Conservation (phyloP, 129 eudicot species). For the Flaveria linearis region DNA sequence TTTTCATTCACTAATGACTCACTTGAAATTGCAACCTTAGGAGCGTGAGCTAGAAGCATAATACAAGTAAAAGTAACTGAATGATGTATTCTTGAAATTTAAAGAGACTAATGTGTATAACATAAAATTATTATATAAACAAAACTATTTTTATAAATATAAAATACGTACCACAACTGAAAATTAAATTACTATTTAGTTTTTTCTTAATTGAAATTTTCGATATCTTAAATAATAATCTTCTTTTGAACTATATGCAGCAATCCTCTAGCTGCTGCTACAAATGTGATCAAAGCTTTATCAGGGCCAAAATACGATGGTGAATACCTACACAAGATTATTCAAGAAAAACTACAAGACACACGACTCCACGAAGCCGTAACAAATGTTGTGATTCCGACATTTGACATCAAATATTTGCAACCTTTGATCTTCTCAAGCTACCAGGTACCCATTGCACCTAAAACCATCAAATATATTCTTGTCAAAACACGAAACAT, state of each 20-base stretch:
- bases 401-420: conserved; percentile 54
- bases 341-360: conserved; percentile 27
- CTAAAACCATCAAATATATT: background rate
- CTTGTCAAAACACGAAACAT: background rate
- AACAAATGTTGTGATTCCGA: conserved; percentile 63
- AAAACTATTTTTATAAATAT: too few species aligned
- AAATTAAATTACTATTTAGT: too few species aligned
- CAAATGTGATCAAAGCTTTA: conserved; percentile 30
- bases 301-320: conserved; percentile 55
- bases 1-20: too few species aligned
- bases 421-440: conserved; percentile 61
- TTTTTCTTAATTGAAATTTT: too few species aligned
- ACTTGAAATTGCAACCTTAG: too few species aligned
- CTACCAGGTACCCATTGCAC: conserved; percentile 35
- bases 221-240: too few species aligned
- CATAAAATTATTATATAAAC: too few species aligned
- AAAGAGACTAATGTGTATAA: too few species aligned
- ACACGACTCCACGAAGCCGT: conserved; percentile 41
- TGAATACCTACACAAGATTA: conserved; percentile 38
- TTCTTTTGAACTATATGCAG: conserved; percentile 1
- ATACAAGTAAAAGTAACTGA: too few species aligned
- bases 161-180: too few species aligned
- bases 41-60: too few species aligned
- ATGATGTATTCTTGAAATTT: too few species aligned
- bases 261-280: conserved; percentile 19